Base-by-base conservation (phyloP, 306 rosid species). In the Medicago truncatula region DNA sequence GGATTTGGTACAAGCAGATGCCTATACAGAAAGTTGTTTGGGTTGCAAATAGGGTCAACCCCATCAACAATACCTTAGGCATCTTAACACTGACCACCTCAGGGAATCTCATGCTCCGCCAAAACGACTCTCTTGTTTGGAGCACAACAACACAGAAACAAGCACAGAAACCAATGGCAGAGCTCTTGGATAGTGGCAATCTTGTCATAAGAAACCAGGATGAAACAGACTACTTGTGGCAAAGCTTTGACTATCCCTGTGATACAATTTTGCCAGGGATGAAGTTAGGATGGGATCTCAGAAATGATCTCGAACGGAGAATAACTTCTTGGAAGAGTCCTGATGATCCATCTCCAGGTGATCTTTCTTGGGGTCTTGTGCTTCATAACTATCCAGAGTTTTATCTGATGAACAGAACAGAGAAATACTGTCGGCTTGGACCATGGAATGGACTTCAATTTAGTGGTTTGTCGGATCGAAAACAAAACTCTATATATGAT, bases 121-220 rank as follows among this genome's bases (percentile, higher is more conserved):
- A 77, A 34, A 76, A 76, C 2, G 25, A 16, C 3, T 3, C 59
- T 46, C 1, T 59, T 46, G 31, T 76, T 21, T 82, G 82, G 85
- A 0, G 17, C 5, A 23, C 85, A 21, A 41, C 21, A 23, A 16
- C 78, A 2, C 14, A 8, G 1, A 66, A 59, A 57, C 67, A 57
- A 58, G 82, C 76, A 46, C 40, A 25, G 23, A 73, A 57, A 20
- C 76, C 76, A 3, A 17, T 82, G 14, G 71, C 49, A 7, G 43
- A 3, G 65, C 75, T 82, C 31, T 57, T 82, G 71, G 78, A 77
- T 10, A 54, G 8, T 0, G 85, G 87, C 36, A 85, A 57, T 43
- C 83, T 90, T 13, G 76, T 86, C 7, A 60, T 86, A 8, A 77
- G 73, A 34, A 12, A 77, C 57, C 89, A 83, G 1, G 50, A 8